Base-by-base conservation (phyloP, 345 rosid species). In the Carallia brachiata region DNA sequence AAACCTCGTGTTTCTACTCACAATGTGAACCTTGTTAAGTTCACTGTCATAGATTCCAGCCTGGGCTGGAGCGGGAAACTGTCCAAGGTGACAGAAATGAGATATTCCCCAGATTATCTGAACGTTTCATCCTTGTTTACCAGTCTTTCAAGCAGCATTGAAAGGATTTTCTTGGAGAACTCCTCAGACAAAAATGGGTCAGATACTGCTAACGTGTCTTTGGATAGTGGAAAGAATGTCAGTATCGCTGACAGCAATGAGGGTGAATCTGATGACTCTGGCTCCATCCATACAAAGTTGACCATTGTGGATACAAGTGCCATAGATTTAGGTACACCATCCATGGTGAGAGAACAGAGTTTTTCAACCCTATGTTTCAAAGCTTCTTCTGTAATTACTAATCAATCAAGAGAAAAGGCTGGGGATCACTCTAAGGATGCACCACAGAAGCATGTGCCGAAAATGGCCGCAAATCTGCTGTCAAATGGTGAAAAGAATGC, bases 21-120 rank as follows among this genome's bases (percentile, higher is more conserved):
- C 71, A 79, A 77, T 62, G 52, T 55, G 37, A 65, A 61, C 62
- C 61, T 52, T 57, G 75, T 81, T 87, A 84, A 81, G 72, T 85
- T 90, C 79, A 80, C 83, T 32, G 77, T 88, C 72, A 86, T 88
- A 23, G 96, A 88, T 76, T 78, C 91, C 75, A 82, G 93, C 78
- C 76, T 78, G 68, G 65, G 52, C 47, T 71, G 72, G 50, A 87
- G 75, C 64, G 84, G 80, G 63, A 83, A 84, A 75, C 66, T 84
- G 71, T 78, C 82, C 50, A 83, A 71, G 72, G 69, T 81, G 73
- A 84, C 82, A 70, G 83, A 79, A 71, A 73, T 81, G 73, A 80
- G 82, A 75, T 69, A 66, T 71, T 67, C 76, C 40, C 80, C 85
- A 3, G 66, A 74, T 50, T 84, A 81, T 40, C 55, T 66, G 70